phyloP scores from a whole-genome alignment of 2,329 filamentous ascomycete species.

The Emergomyces pasteurianus region DNA sequence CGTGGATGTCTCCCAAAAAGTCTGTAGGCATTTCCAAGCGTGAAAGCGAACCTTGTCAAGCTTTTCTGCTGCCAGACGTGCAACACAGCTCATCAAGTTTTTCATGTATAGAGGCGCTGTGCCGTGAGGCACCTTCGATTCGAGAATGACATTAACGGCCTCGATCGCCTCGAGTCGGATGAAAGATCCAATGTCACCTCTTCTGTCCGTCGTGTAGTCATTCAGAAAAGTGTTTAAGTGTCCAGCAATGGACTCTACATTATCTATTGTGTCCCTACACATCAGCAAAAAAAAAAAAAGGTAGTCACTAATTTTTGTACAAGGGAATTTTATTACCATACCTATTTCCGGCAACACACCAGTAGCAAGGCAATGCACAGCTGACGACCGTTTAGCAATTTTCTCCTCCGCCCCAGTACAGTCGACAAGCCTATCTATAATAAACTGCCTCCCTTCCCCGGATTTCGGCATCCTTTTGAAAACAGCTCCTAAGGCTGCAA shows the following conservation, averaged over 20 bases:
- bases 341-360: constrained; percentile 27
- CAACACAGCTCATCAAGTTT: constrained; percentile 30
- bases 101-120: constrained; percentile 13
- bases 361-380: constrained; percentile 27
- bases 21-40: constrained; percentile 34
- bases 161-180: constrained; percentile 69
- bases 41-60: constrained; percentile 68
- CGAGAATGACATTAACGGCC: constrained; percentile 39
- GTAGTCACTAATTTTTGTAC: not conserved
- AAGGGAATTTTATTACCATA: constrained; percentile 12
- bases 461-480: constrained; percentile 22
- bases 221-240: constrained; percentile 44
- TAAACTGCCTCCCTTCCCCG: constrained; percentile 16
- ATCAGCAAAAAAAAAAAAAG: not conserved
- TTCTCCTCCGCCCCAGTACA: constrained; percentile 26
- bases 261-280: constrained; percentile 14
- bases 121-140: constrained; percentile 9
- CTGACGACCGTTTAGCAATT: constrained; percentile 31
- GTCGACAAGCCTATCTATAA: constrained; percentile 23
- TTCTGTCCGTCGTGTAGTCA: constrained; percentile 81
- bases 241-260: constrained; percentile 18
- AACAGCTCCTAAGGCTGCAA: constrained; percentile 30
- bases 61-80: constrained; percentile 74
- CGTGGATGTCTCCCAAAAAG: constrained; percentile 26
- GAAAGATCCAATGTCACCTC: constrained; percentile 81